Conservation (phyloP, 345 rosid genomes). For the Cardamine chenopodiifolia region DNA sequence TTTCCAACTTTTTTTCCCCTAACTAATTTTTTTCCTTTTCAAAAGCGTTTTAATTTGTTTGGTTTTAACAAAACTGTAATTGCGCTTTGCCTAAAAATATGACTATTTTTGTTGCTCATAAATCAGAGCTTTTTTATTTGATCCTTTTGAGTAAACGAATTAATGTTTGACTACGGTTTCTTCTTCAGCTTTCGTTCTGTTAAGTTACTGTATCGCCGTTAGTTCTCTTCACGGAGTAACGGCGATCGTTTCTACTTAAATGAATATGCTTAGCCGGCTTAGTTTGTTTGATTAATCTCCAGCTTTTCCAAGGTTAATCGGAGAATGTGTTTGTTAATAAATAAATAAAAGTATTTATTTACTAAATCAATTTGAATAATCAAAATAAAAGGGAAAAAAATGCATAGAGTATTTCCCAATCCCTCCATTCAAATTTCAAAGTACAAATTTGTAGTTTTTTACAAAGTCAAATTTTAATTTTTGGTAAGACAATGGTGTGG, state of each 20-base stretch:
- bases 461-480: background rate
- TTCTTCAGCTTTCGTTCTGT: background rate
- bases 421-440: background rate
- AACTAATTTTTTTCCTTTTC: background rate
- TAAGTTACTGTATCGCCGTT: constrained; percentile 1
- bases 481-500: background rate
- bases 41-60: background rate
- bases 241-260: background rate
- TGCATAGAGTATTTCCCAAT: background rate
- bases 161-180: background rate
- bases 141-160: background rate
- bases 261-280: background rate
- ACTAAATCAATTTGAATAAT: background rate
- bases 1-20: background rate
- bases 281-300: background rate
- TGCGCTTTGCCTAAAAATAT: constrained; percentile 12
- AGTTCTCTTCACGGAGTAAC: background rate
- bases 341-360: too few species aligned
- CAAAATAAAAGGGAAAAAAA: background rate
- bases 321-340: background rate
- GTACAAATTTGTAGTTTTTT: background rate
- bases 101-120: constrained; percentile 28
- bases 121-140: constrained; percentile 21
- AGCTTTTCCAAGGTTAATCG: background rate
- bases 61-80: constrained; percentile 27